Percentiles rank a stretch among this genome's conserved stretches.
phyloP scores from a whole-genome alignment of 1,139 yeast species.

The Diutina mesorugosa region DNA sequence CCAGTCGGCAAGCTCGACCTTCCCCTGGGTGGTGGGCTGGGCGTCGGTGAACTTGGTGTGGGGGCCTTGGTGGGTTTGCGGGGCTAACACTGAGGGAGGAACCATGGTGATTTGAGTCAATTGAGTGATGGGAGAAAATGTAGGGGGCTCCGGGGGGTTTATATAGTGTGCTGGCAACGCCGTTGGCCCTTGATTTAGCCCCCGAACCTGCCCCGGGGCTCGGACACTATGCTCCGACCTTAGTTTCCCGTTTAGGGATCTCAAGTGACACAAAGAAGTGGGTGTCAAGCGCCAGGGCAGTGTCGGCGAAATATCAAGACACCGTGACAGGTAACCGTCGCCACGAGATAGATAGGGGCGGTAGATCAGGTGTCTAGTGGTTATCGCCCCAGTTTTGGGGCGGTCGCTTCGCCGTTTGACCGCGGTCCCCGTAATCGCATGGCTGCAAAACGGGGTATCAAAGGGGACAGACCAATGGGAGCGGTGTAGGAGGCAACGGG shows the following conservation, averaged over 20 bases:
- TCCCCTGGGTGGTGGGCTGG: constrained; percentile 1
- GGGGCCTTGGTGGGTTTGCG: background rate
- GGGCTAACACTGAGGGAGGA: background rate
- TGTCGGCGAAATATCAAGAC: background rate
- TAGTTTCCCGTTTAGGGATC: background rate
- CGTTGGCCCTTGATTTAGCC: background rate
- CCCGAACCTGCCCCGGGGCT: no score
- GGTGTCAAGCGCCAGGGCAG: background rate
- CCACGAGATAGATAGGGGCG: background rate
- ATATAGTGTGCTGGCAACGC: background rate
- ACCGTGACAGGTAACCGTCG: background rate
- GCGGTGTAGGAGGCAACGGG: background rate
- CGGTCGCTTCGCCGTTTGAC: background rate
- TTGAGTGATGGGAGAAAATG: background rate
- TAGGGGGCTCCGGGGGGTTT: background rate
- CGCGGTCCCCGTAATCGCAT: background rate
- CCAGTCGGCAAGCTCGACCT: constrained; percentile 39
- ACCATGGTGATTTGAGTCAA: background rate
- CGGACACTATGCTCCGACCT: no score
- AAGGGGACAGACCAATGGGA: background rate
- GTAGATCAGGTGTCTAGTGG: background rate
- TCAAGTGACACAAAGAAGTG: background rate
- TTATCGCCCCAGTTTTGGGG: background rate
- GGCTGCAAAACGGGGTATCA: background rate
- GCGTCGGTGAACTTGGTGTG: background rate